Evolutionary conservation across 2,329 filamentous ascomycete species (phyloP).

Genomic region (Leptodontidium sp.): DNA sequence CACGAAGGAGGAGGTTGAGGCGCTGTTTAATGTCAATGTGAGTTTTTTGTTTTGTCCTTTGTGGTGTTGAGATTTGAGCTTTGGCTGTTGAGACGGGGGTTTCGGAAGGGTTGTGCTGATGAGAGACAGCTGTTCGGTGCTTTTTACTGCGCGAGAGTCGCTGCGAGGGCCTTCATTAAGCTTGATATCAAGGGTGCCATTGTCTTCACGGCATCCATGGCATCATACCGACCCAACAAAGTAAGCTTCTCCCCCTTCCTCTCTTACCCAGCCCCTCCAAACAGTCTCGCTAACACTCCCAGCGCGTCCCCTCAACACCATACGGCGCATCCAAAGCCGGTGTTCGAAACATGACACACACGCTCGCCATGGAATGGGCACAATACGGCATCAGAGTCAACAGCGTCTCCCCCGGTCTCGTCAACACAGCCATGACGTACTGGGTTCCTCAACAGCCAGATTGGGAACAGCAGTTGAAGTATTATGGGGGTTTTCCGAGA

Average conservation of each 20-base stretch:
- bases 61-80: background rate
- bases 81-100: background rate
- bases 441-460: conserved; percentile 58
- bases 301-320: conserved; percentile 49
- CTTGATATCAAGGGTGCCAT: conserved; percentile 54
- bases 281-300: no score
- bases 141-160: conserved; percentile 53
- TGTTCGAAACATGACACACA: conserved; percentile 61
- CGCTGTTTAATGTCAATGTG: conserved; percentile 53
- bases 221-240: conserved; percentile 53
- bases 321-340: conserved; percentile 56
- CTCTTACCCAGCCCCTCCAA: background rate
- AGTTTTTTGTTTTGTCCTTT: background rate
- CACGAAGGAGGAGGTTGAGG: conserved; percentile 55
- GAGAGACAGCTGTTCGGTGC: conserved; percentile 50
- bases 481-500: conserved; percentile 61
- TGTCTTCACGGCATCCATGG: conserved; percentile 57
- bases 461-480: conserved; percentile 61
- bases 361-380: conserved; percentile 71
- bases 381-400: conserved; percentile 71
- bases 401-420: conserved; percentile 72
- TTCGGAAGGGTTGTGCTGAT: background rate
- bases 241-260: background rate
- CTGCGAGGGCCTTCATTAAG: conserved; percentile 55
- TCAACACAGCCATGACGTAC: conserved; percentile 64